Evolutionary conservation across 2,329 filamentous ascomycete species (phyloP).

Genomic region (Pseudogymnoascus sp.): DNA sequence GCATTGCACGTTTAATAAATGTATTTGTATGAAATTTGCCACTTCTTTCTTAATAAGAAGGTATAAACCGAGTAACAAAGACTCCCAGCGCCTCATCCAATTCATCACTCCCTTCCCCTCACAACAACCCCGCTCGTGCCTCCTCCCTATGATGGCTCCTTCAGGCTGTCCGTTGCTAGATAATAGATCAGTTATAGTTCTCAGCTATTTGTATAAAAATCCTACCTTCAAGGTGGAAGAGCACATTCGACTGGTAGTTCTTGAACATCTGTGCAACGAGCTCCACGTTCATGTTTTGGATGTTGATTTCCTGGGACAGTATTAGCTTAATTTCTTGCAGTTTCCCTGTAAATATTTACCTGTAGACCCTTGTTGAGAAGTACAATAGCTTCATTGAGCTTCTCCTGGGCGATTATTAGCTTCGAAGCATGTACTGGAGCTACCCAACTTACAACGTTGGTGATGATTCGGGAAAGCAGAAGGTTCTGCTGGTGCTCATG

Average conservation of each 20-base stretch:
- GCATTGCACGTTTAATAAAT: neutral
- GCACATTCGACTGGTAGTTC: slow-evolving; percentile 96
- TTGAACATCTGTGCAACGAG: slow-evolving; percentile 99
- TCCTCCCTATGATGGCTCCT: slow-evolving; percentile 58
- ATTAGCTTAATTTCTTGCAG: neutral
- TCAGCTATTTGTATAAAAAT: neutral
- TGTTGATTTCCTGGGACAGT: slow-evolving; percentile 75
- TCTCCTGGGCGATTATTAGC: slow-evolving; percentile 58
- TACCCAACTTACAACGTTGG: slow-evolving; percentile 72
- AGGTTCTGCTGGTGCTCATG: slow-evolving; percentile 97
- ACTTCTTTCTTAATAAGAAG: neutral
- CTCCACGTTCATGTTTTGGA: slow-evolving; percentile 98
- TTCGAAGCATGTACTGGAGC: neutral
- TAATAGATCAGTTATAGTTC: slow-evolving; percentile 20
- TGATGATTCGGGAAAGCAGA: slow-evolving; percentile 89
- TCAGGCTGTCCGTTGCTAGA: slow-evolving; percentile 74
- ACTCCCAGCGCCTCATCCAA: slow-evolving; percentile 9
- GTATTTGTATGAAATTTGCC: neutral
- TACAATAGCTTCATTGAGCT: slow-evolving; percentile 89
- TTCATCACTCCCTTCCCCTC: neutral
- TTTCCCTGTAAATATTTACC: slow-evolving; percentile 38
- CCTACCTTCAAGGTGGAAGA: slow-evolving; percentile 95
- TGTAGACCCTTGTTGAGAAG: slow-evolving; percentile 90
- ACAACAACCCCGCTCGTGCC: neutral
- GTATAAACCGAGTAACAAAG: slow-evolving; percentile 3